phyloP scores from a whole-genome alignment of 371 early-diverging fungal genomes.

The Amoeboaphelidium protococcarum region DNA sequence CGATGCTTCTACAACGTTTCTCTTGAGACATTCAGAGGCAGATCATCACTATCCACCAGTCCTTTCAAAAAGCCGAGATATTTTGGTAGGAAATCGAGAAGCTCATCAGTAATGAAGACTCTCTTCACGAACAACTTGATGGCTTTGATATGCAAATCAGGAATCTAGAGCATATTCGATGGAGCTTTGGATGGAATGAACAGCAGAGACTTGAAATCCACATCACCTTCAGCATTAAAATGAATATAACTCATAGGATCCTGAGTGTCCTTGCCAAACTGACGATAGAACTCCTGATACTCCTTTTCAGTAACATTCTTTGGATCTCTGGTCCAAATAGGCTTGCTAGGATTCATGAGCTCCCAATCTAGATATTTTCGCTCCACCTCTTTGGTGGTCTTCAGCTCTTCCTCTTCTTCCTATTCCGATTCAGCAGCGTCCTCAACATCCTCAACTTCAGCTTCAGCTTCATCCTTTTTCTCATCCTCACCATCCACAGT shows the following conservation, averaged over 20 bases:
- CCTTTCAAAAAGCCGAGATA: constrained; percentile 63
- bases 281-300: constrained; percentile 77
- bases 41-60: constrained; percentile 79
- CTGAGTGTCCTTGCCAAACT: constrained; percentile 82
- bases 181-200: constrained; percentile 70
- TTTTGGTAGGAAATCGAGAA: constrained; percentile 17
- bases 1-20: constrained; percentile 87
- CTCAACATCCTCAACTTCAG: constrained; percentile 21
- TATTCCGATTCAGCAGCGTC: constrained; percentile 22
- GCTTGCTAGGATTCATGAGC: constrained; percentile 24
- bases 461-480: constrained; percentile 37
- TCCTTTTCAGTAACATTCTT: constrained; percentile 67
- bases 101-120: constrained; percentile 77
- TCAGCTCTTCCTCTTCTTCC: constrained; percentile 37
- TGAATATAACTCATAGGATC: constrained; percentile 57
- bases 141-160: constrained; percentile 55
- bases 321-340: constrained; percentile 82
- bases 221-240: constrained; percentile 76
- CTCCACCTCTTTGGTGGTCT: constrained; percentile 36
- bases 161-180: constrained; percentile 57
- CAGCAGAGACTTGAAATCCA: constrained; percentile 74
- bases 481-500: too few relatives aligned
- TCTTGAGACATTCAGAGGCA: constrained; percentile 88
- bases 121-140: constrained; percentile 86
- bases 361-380: constrained; percentile 4